Evolutionary conservation across 2,329 filamentous ascomycete genomes (phyloP).

Genomic region (Trichophyton schoenleinii): DNA sequence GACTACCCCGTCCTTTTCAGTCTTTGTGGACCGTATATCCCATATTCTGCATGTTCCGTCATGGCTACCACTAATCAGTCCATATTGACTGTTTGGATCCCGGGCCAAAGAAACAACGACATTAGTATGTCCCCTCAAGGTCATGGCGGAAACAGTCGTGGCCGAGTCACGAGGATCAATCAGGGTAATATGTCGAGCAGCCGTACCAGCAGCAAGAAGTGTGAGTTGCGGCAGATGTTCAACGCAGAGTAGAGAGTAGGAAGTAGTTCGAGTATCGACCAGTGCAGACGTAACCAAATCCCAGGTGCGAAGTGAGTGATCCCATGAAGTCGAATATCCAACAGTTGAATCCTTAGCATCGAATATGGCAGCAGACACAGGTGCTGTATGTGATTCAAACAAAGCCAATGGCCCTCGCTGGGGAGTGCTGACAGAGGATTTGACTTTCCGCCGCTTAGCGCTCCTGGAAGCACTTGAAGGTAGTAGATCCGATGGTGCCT

Average conservation of each 20-base stretch:
- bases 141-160: slow-evolving; percentile 68
- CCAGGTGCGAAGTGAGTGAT: slow-evolving; percentile 82
- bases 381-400: slow-evolving; percentile 57
- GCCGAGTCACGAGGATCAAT: slow-evolving; percentile 76
- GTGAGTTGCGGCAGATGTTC: slow-evolving; percentile 56
- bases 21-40: slow-evolving; percentile 65
- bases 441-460: slow-evolving; percentile 66
- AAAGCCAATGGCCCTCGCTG: slow-evolving; percentile 70
- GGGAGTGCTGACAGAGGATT: slow-evolving; percentile 43
- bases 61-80: slow-evolving; percentile 78
- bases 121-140: slow-evolving; percentile 80
- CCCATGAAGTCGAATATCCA: slow-evolving; percentile 80
- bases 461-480: slow-evolving; percentile 50
- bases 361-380: slow-evolving; percentile 71
- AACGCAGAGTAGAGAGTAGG: slow-evolving; percentile 70
- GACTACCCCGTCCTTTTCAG: slow-evolving; percentile 44
- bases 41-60: slow-evolving; percentile 89
- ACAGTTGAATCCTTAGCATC: slow-evolving; percentile 74
- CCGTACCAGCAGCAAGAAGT: slow-evolving; percentile 62
- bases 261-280: slow-evolving; percentile 71
- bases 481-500: slow-evolving; percentile 56
- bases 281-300: slow-evolving; percentile 70
- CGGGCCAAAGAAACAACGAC: slow-evolving; percentile 47
- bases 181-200: slow-evolving; percentile 78
- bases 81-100: slow-evolving; percentile 58